Base-by-base conservation (phyloP, 306 rosid genomes). In the Erythrophleum fordii region DNA sequence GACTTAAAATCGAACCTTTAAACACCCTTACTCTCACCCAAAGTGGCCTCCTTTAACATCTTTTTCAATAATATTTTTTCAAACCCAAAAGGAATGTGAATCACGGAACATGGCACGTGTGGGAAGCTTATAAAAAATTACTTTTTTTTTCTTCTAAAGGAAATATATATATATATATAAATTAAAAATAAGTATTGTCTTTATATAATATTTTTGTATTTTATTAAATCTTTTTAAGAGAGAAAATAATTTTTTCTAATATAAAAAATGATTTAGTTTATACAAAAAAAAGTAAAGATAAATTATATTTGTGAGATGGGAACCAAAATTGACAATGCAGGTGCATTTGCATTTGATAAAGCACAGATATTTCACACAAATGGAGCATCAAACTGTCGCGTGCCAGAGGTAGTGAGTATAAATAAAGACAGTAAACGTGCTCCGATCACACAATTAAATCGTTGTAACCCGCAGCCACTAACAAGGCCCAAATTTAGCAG, bases 11-110 rank as follows among this genome's bases (percentile, higher is more conserved):
- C n/a, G n/a, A n/a, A n/a, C n/a, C n/a, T n/a, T n/a, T n/a, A n/a
- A n/a, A n/a, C n/a, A n/a, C n/a, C n/a, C n/a, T n/a, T n/a, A n/a
- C 60, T 41, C 39, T 75, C 87, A 49, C 81, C 53, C 77, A 60
- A 49, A 69, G 84, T 84, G 75, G 71, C 22, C 37, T 14, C 28
- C 69, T 44, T 75, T 80, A 59, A 18, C 23, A 56, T 59, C n/a
- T 46, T 12, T 49, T 28, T 20, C 69, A 52, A 26, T 64, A 7
- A 39, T 11, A 52, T 60, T 28, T 75, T 42, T 64, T 44, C 37
- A 14, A 35, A 34, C 16, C 65, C 23, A 3, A 55, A 68, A 59
- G 56, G 65, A 72, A 42, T 26, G 53, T 37, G 52, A 35, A 55
- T 65, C 76, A 62, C 42, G 7, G 2, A 35, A 73, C 35, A 53